A percentile compares a stretch with the other conserved stretches of the same genome.
These are phyloP conservation scores for Phytophthora gonapodyides DNA, from an alignment of 352 stramenopile species.

Conservation along the genomic window DNA sequence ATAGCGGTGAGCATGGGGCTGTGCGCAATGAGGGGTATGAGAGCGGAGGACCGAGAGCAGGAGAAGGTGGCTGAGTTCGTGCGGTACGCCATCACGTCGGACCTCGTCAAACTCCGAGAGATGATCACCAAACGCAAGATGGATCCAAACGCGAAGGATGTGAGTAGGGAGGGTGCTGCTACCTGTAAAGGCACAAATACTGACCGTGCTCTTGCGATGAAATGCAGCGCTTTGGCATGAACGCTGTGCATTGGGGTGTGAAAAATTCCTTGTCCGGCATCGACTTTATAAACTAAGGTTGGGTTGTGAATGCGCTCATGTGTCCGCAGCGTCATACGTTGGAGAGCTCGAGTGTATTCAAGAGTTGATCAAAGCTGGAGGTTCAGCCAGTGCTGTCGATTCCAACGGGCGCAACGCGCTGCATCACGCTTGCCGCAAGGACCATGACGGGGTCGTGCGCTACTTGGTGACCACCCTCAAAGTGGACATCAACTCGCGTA, in stretches of 20 bases:
- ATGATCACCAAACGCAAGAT: conserved; percentile 61
- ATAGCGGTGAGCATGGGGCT: conserved; percentile 18
- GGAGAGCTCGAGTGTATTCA: conserved; percentile 59
- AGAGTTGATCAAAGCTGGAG: conserved; percentile 57
- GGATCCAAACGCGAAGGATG: conserved; percentile 59
- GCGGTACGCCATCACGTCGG: conserved; percentile 54
- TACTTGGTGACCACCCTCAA: conserved; percentile 52
- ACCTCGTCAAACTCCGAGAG: conserved; percentile 48
- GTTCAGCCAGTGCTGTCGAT: conserved; percentile 43
- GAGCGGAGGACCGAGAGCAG: conserved; percentile 34
- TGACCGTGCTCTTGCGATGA: background rate
- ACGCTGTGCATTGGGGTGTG: conserved; percentile 76
- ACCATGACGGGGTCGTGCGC: conserved; percentile 64
- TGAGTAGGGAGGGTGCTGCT: conserved; percentile 26
- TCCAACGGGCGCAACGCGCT: conserved; percentile 70
- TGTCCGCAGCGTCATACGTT: conserved; percentile 53
- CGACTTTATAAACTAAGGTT: too few relatives aligned
- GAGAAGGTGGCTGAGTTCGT: conserved; percentile 59
- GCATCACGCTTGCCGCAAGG: conserved; percentile 78
- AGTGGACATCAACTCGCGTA: conserved; percentile 63
- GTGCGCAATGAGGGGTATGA: conserved; percentile 17
- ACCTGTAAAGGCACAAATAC: background rate
- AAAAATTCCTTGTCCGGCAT: background rate
- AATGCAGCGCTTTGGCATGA: conserved; percentile 78
- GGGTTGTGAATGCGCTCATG: background rate